A percentile compares a stretch with the other conserved stretches of the same genome.
phyloP scores from a whole-genome alignment of 2,329 filamentous ascomycete species.

The Talaromyces sp. region DNA sequence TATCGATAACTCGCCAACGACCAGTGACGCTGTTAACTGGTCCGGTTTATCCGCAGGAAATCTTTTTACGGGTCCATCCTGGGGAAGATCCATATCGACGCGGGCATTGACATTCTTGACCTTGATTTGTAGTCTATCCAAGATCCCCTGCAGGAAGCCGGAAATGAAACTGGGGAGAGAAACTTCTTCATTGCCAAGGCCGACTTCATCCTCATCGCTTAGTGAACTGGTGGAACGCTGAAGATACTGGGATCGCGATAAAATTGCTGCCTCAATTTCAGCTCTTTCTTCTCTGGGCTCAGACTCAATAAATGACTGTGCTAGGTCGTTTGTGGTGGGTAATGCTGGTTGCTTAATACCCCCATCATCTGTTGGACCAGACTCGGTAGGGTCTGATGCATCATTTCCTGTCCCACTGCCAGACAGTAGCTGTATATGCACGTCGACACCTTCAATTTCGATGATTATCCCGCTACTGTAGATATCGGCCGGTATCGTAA shows the following conservation, averaged over 20 bases:
- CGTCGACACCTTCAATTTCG: slow-evolving; percentile 74
- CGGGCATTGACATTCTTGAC: slow-evolving; percentile 50
- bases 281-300: slow-evolving; percentile 54
- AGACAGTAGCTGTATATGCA: slow-evolving; percentile 56
- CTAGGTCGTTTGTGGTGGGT: slow-evolving; percentile 55
- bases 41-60: slow-evolving; percentile 34
- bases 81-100: slow-evolving; percentile 45
- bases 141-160: slow-evolving; percentile 54
- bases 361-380: slow-evolving; percentile 16
- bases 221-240: slow-evolving; percentile 46
- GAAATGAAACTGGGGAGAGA: slow-evolving; percentile 56
- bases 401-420: slow-evolving; percentile 22
- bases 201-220: slow-evolving; percentile 42
- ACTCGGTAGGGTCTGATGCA: slow-evolving; percentile 9
- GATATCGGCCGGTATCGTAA: slow-evolving; percentile 83
- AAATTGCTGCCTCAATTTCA: slow-evolving; percentile 54
- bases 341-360: slow-evolving; percentile 26
- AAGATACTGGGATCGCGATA: slow-evolving; percentile 46
- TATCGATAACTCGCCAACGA: slow-evolving; percentile 31
- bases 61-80: slow-evolving; percentile 34
- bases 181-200: slow-evolving; percentile 49
- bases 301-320: slow-evolving; percentile 55
- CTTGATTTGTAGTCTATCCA: slow-evolving; percentile 52
- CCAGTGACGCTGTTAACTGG: slow-evolving; percentile 32
- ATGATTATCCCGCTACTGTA: slow-evolving; percentile 77